Evolutionary conservation across 495 filamentous ascomycete genomes (phyloP).

Genomic region (Schizothecium vesticola): DNA sequence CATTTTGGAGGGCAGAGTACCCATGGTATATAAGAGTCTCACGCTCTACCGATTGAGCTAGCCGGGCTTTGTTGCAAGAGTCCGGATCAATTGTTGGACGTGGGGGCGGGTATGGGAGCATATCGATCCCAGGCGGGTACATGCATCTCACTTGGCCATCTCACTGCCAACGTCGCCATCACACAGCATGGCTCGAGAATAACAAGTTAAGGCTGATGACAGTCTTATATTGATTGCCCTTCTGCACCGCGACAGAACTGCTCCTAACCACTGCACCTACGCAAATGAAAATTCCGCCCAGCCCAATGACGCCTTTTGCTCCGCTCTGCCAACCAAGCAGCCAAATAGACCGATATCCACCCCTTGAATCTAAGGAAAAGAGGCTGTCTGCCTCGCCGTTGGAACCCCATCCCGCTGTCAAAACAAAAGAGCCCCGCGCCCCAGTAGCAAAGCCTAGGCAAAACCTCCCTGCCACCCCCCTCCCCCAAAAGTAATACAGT

Average conservation of each 20-base stretch:
- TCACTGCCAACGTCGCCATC: not conserved
- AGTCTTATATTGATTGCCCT: not conserved
- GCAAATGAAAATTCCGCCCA: not conserved
- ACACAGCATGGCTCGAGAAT: not conserved
- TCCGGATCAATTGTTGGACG: too few relatives aligned
- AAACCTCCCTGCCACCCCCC: not conserved
- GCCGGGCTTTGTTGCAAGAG: slow-evolving; percentile 11
- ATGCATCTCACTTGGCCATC: too few relatives aligned
- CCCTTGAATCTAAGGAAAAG: not conserved
- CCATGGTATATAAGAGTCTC: slow-evolving; percentile 62
- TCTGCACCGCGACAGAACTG: not conserved
- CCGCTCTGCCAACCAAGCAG: not conserved
- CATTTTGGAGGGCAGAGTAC: too few relatives aligned
- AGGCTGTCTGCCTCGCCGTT: not conserved
- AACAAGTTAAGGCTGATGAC: not conserved
- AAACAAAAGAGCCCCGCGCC: not conserved
- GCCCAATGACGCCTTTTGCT: not conserved
- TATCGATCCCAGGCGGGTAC: too few relatives aligned
- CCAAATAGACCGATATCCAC: not conserved
- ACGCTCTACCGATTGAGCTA: slow-evolving; percentile 84
- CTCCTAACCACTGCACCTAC: not conserved
- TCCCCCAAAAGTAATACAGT: not conserved
- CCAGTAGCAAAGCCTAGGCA: not conserved
- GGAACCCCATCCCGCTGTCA: not conserved
- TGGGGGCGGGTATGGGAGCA: too few relatives aligned